phyloP scores from a whole-genome alignment of 345 rosid species.

The Brassica rapa region DNA sequence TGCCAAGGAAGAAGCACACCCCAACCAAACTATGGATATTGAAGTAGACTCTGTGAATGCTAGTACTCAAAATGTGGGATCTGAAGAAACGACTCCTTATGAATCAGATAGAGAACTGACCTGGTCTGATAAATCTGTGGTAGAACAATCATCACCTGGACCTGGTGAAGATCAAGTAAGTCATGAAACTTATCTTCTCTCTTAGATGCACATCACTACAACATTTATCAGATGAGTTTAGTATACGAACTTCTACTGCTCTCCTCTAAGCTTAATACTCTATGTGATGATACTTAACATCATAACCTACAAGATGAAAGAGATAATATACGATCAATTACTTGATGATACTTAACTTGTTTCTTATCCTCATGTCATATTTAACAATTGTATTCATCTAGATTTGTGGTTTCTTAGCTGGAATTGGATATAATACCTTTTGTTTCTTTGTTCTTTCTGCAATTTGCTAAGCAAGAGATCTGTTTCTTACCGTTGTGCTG shows the following conservation, averaged over 20 bases:
- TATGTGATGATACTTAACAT: slow-evolving; percentile 12
- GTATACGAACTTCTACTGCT: not conserved
- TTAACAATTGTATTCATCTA: not conserved
- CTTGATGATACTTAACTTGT: slow-evolving; percentile 4
- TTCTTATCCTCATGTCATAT: slow-evolving; percentile 1
- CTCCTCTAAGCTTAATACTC: slow-evolving; percentile 3
- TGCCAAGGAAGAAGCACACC: slow-evolving; percentile 34
- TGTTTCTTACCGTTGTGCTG: not conserved
- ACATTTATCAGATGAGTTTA: not conserved
- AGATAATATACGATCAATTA: not conserved
- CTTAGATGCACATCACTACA: slow-evolving; percentile 9
- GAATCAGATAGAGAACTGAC: slow-evolving; percentile 46
- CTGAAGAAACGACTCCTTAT: slow-evolving; percentile 41
- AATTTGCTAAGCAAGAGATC: not conserved
- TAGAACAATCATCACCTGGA: slow-evolving; percentile 46
- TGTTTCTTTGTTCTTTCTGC: slow-evolving; percentile 3
- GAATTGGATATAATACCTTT: slow-evolving; percentile 1
- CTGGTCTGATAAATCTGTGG: slow-evolving; percentile 56
- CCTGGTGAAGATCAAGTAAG: slow-evolving; percentile 49
- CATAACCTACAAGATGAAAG: not conserved
- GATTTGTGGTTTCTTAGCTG: slow-evolving; percentile 2
- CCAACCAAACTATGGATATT: slow-evolving; percentile 42
- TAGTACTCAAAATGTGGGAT: slow-evolving; percentile 35
- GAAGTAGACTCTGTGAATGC: slow-evolving; percentile 42
- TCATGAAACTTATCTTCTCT: slow-evolving; percentile 16